phyloP scores from a whole-genome alignment of 768 basidiomycete species.

The Xerocomus spinulosus region DNA sequence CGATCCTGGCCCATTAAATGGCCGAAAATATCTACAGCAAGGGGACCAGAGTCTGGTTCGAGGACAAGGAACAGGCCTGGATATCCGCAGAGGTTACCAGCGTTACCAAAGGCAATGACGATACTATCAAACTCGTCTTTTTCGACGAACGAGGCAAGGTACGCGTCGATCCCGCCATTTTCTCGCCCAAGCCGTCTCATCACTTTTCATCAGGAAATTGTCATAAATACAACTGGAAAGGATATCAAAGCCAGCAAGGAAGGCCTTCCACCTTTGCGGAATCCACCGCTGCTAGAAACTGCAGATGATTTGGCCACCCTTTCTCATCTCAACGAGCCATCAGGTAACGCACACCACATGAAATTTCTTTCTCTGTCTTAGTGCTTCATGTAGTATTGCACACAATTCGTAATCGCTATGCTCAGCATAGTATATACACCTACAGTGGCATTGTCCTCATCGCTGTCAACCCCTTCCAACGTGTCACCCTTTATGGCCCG shows the following conservation, averaged over 20 bases:
- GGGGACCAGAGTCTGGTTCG: conserved; percentile 87
- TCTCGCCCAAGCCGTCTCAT: not conserved
- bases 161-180: conserved; percentile 16
- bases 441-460: conserved; percentile 99
- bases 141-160: conserved; percentile 93
- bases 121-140: conserved; percentile 78
- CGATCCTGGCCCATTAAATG: conserved; percentile 56
- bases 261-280: conserved; percentile 86
- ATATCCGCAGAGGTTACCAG: conserved; percentile 79
- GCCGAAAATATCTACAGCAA: conserved; percentile 91
- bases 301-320: conserved; percentile 98
- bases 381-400: conserved; percentile 66
- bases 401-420: conserved; percentile 95
- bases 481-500: conserved; percentile 93
- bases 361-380: not conserved
- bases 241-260: conserved; percentile 77
- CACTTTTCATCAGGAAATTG: conserved; percentile 54
- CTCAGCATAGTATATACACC: conserved; percentile 95
- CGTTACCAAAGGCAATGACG: conserved; percentile 60
- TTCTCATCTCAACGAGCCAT: conserved; percentile 96
- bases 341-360: conserved; percentile 51
- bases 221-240: conserved; percentile 72
- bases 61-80: conserved; percentile 94
- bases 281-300: conserved; percentile 93
- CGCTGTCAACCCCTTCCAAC: conserved; percentile 98